phyloP scores from a whole-genome alignment of 2,329 filamentous ascomycete species.

The Scedosporium apiospermum region DNA sequence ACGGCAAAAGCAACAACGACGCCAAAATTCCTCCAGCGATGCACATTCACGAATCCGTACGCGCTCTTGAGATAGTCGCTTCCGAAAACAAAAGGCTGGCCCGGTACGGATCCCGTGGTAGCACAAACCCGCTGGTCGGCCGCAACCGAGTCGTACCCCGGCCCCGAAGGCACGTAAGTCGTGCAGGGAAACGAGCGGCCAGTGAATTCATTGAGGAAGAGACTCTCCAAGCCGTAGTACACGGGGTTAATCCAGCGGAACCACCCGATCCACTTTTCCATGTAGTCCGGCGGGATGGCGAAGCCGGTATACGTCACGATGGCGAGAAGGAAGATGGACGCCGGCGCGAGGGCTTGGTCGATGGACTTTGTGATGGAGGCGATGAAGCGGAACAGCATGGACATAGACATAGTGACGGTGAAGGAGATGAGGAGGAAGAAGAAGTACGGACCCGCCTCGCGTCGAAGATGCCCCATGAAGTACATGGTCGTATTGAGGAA shows the following conservation, averaged over 20 bases:
- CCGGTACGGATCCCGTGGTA: constrained; percentile 36
- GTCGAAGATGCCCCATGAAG: constrained; percentile 28
- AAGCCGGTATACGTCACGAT: constrained; percentile 49
- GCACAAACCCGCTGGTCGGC: constrained; percentile 31
- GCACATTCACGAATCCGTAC: constrained; percentile 35
- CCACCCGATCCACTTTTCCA: constrained; percentile 33
- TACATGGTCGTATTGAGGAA: constrained; percentile 31
- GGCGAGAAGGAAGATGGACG: constrained; percentile 40
- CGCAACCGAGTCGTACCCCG: constrained; percentile 18
- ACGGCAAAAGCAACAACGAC: constrained; percentile 47
- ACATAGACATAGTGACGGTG: constrained; percentile 50
- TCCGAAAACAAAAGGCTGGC: constrained; percentile 33
- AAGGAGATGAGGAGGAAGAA: constrained; percentile 55
- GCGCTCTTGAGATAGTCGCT: constrained; percentile 33
- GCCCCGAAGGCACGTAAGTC: constrained; percentile 12
- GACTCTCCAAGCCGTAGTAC: constrained; percentile 35
- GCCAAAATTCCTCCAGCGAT: constrained; percentile 56
- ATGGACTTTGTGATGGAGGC: constrained; percentile 34
- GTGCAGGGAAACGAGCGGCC: constrained; percentile 24
- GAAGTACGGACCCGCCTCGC: constrained; percentile 53
- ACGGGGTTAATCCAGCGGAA: constrained; percentile 57
- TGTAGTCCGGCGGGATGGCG: constrained; percentile 27
- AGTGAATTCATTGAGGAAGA: constrained; percentile 17
- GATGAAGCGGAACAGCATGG: constrained; percentile 49
- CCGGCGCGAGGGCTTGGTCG: constrained; percentile 38